Base-by-base conservation (phyloP, 345 rosid species). In the Corchorus capsularis region DNA sequence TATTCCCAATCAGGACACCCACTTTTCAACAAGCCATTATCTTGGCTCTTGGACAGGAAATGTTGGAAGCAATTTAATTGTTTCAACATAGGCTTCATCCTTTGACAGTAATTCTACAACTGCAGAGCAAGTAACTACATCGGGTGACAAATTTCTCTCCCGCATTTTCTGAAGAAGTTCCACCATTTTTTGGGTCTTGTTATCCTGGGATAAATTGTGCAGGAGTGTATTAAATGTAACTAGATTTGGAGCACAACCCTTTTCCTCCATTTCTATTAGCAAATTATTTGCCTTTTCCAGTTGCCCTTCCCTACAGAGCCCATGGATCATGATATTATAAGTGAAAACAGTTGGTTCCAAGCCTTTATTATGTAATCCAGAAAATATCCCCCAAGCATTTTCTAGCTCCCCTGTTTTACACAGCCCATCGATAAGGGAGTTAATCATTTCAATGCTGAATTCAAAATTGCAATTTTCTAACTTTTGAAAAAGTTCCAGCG, bases 351-450 rank as follows among this genome's bases (percentile, higher is more conserved):
- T 77, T 17, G 86, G 85, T 55, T 71, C 34, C 53, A 85, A 1
- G 15, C 75, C 86, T 74, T 79, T 62, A 34, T 69, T 35, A 63
- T 37, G 34, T 46, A 85, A 63, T 63, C 76, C 68, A 75, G 73
- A 45, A 73, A 79, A 84, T 11, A 78, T 63, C 35, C 69, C 82
- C 78, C 80, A 75, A 14, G 85, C 87, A 27, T 63, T 80, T 35
- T 82, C 81, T 8, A 84, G 78, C 27, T 64, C 39, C 60, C 79
- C 83, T 13, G 46, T 74, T 49, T 72, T 81, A 19, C 87, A 79
- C 83, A 88, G 19, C 61, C 90, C 84, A 8, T 83, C 53, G 19
- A 88, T 80, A 7, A 81, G 60, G 11, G 79, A 70, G 72, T 53
- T 84, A 54, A 73, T 81, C 75, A 77, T n/a, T 59, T 75, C 77